These are phyloP conservation scores for Chondrus crispus DNA, from an alignment of 23 red algal species.

Conservation along the genomic window DNA sequence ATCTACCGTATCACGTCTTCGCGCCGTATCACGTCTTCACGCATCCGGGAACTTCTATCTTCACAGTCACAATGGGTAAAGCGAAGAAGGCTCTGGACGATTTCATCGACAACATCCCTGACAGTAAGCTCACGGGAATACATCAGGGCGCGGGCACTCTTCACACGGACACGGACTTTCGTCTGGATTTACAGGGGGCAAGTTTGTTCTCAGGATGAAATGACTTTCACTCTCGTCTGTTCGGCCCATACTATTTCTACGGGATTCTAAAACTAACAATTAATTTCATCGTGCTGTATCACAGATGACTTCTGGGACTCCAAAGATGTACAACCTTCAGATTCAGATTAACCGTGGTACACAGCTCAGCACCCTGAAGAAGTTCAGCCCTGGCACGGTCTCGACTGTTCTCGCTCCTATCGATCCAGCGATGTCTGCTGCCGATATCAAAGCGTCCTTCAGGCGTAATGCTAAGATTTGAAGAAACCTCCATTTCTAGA, in stretches of 20 bases:
- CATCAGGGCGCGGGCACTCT: not conserved
- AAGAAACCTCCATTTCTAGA: too few relatives aligned
- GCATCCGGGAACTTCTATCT: too few relatives aligned
- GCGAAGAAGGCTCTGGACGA: not conserved
- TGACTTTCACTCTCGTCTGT: too few relatives aligned
- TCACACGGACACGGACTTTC: not conserved
- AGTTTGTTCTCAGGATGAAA: too few relatives aligned
- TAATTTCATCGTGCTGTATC: too few relatives aligned
- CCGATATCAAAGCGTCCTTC: not conserved
- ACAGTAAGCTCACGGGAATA: not conserved
- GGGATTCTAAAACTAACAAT: too few relatives aligned
- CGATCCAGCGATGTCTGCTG: not conserved
- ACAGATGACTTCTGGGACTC: too few relatives aligned
- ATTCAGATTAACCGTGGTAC: not conserved
- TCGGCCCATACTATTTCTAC: too few relatives aligned
- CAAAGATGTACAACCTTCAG: not conserved
- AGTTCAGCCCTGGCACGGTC: not conserved
- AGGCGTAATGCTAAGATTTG: too few relatives aligned
- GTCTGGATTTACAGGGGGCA: not conserved
- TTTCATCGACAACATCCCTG: not conserved
- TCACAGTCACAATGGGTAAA: not conserved
- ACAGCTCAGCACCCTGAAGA: not conserved
- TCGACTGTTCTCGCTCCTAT: not conserved
- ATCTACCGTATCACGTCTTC: too few relatives aligned
- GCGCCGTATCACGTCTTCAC: too few relatives aligned